These are phyloP conservation scores for Phlebopus sp. DNA, from an alignment of 1,284 basidiomycete species.

Conservation along the genomic window DNA sequence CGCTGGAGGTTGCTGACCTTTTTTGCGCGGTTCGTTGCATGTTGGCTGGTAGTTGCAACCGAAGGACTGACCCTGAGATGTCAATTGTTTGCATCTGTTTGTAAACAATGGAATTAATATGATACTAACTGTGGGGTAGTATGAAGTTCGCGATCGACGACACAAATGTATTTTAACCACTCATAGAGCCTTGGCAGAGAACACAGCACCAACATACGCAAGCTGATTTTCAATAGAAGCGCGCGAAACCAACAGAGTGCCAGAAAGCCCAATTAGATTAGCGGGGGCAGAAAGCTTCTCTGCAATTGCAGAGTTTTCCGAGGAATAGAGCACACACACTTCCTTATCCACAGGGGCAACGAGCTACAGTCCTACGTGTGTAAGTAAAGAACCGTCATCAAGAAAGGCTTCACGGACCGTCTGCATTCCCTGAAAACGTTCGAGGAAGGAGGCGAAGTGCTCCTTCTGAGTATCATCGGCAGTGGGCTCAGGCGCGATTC, in stretches of 20 bases:
- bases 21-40: slow-evolving; percentile 46
- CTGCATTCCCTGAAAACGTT: slow-evolving; percentile 46
- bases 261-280: slow-evolving; percentile 32
- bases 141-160: no score
- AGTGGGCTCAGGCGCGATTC: slow-evolving; percentile 37
- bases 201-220: slow-evolving; percentile 34
- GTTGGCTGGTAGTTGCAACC: slow-evolving; percentile 38
- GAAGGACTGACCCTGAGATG: no score
- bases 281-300: slow-evolving; percentile 40
- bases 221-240: slow-evolving; percentile 32
- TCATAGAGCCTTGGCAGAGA: slow-evolving; percentile 23
- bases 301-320: slow-evolving; percentile 40
- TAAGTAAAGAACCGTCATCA: slow-evolving; percentile 7
- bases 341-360: slow-evolving; percentile 46
- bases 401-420: slow-evolving; percentile 40
- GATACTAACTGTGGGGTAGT: background rate
- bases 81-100: slow-evolving; percentile 22
- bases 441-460: slow-evolving; percentile 43
- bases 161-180: no score
- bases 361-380: slow-evolving; percentile 38
- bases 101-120: background rate
- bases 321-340: slow-evolving; percentile 53
- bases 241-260: slow-evolving; percentile 34
- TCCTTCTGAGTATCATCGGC: slow-evolving; percentile 39
- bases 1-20: slow-evolving; percentile 48